Evolutionary conservation across 495 filamentous ascomycete species (phyloP), one percentile per base, ranked within the genome.

Genomic region (Trichoderma gamsii): DNA sequence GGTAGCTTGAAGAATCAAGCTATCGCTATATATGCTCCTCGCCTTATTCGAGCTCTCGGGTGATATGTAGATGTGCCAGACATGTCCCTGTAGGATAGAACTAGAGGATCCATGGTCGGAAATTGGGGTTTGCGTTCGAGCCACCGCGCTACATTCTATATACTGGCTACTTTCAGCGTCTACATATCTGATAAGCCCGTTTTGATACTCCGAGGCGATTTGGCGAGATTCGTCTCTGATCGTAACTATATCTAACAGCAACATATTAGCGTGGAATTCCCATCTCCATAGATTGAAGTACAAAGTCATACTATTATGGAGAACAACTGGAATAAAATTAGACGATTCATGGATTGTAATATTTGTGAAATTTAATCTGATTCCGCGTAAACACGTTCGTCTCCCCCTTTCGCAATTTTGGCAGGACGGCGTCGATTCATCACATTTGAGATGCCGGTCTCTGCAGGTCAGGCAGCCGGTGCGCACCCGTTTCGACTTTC

Each of bases 361-460:
- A 73, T 97, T 93, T 71, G 97, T 93, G 73, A 97, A 99, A 75
- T 98, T 99, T 51, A 99, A 83, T 46, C 92, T 85, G 25, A 97
- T 80, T 15, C 95, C 95, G 56, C 93, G 85, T 75, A 92, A 90
- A 82, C 95, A 99, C 49, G 88, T 79, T 61, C 94, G 83, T 70
- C 85, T 92, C 25, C 93, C 94, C 76, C 97, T 98, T 27, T 84
- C 85, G 78, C 95, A 99, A 72, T 99, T 99, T 70, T 79, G 77
- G 73, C 94, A 98, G 63, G 87, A 81, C 3, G 92, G 92, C 44
- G 87, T 72, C 1, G 82, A 88, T 77, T 99, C 95, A 73, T 99
- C 94, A 75, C 86, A 87, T 74, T 85, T 86, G 67, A 86, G 77
- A 69, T 86, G 84, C 9, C 90, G 81, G 73, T 91, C 88, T 66